These are phyloP conservation scores for Claviceps sp. DNA, from an alignment of 2,329 filamentous ascomycete species.

Conservation along the genomic window DNA sequence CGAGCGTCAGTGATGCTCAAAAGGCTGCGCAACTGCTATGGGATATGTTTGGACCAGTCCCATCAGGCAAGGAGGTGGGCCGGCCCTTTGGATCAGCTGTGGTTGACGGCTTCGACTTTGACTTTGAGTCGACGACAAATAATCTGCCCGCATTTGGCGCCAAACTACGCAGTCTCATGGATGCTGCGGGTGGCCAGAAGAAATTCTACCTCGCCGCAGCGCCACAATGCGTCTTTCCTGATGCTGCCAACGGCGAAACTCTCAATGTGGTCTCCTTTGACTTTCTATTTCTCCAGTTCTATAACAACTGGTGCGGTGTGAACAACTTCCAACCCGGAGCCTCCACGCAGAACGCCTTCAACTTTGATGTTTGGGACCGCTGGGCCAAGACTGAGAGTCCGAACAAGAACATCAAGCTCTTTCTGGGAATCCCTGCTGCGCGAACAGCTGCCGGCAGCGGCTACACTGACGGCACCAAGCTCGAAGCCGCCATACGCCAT, in stretches of 20 bases:
- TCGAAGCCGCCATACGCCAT: slow-evolving; percentile 39
- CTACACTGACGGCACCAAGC: slow-evolving; percentile 33
- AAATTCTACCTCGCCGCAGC: slow-evolving; percentile 52
- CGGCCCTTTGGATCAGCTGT: slow-evolving; percentile 41
- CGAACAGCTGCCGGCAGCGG: slow-evolving; percentile 37
- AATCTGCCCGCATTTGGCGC: slow-evolving; percentile 51
- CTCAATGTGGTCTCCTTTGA: slow-evolving; percentile 44
- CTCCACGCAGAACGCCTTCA: slow-evolving; percentile 38
- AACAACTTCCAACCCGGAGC: slow-evolving; percentile 33
- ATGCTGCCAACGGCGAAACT: slow-evolving; percentile 43
- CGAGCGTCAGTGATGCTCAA: slow-evolving; percentile 34
- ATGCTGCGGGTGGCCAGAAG: slow-evolving; percentile 37
- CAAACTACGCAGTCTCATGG: slow-evolving; percentile 42
- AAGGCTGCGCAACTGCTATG: slow-evolving; percentile 50
- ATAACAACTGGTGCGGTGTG: slow-evolving; percentile 55
- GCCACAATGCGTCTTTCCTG: slow-evolving; percentile 56
- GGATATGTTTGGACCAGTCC: slow-evolving; percentile 53
- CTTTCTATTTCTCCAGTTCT: slow-evolving; percentile 52
- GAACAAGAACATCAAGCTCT: slow-evolving; percentile 47
- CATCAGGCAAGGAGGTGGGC: slow-evolving; percentile 27
- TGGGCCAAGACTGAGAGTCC: slow-evolving; percentile 45
- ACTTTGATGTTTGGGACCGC: slow-evolving; percentile 50
- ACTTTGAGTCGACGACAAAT: slow-evolving; percentile 48
- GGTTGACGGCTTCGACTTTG: slow-evolving; percentile 66
- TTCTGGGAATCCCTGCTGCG: slow-evolving; percentile 47